Base-by-base conservation (phyloP, 1,284 basidiomycete genomes). In the Sparassis latifolia region DNA sequence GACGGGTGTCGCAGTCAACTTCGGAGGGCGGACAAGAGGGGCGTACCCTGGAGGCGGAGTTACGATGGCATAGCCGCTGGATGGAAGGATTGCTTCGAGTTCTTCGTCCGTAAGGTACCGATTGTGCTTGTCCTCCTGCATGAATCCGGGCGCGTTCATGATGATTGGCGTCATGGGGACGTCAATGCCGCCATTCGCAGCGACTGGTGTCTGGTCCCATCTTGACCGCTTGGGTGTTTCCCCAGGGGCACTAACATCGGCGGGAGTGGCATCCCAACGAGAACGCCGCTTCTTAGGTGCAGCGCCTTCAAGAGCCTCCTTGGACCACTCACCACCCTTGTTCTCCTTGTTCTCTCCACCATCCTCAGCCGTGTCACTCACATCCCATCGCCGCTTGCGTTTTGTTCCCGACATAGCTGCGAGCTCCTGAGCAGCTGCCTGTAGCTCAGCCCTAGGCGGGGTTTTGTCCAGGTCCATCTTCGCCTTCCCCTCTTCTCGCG, bases 21-120 rank as follows among this genome's bases (percentile, higher is more conserved):
- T 89, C 52, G 87, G 82, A 38, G 90, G 89, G 45, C 87, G 81
- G 38, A 89, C 78, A 58, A 86, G 76, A 20, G 92, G 89, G 44
- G 88, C 88, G 75, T 99, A 99, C 51, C 93, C 95, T 40, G 92
- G 86, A 30, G 97, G 97, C 54, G 96, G 93, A 44, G 90, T 84
- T 59, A 98, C 93, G 57, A 98, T 90, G 55, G 79, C 77, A 69
- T 98, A 99, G 44, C 97, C 97, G 49, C 78, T 72, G 3, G 85
- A 73, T 20, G 96, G 97, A 42, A 99, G 83, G 52, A 98, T 77
- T 33, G 84, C 84, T 61, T 99, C 87, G 48, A 99, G 83, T 72
- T 99, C 97, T 64, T 97, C 95, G 68, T 99, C 96, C 4, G 91
- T 85, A 48, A 99, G 84, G 62, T 90, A 94, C 12, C 93, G 82